These are phyloP conservation scores for Psilocybe cyanescens DNA, from an alignment of 768 basidiomycete species.

Conservation along the genomic window DNA sequence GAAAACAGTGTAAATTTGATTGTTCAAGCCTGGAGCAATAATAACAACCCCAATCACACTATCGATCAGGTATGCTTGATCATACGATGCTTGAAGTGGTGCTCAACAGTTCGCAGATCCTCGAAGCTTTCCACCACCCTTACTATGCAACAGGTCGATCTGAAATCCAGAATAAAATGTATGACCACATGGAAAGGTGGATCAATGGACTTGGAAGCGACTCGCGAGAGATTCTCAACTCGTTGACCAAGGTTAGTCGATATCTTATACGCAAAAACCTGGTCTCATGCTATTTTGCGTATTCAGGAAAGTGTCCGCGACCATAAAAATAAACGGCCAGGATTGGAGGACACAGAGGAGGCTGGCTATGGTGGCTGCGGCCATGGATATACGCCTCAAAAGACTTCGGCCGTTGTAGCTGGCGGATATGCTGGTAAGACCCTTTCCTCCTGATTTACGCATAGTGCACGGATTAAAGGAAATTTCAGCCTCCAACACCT, in stretches of 20 bases:
- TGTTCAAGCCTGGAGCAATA: constrained; percentile 58
- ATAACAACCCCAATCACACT: constrained; percentile 45
- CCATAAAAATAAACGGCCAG: constrained; percentile 60
- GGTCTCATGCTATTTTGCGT: not conserved
- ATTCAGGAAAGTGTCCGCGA: constrained; percentile 54
- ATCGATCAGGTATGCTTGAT: constrained; percentile 44
- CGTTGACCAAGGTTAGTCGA: constrained; percentile 53
- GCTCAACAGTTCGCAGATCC: constrained; percentile 36
- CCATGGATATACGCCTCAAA: constrained; percentile 23
- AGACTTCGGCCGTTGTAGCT: not conserved
- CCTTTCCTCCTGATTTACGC: not conserved
- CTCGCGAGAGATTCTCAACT: constrained; percentile 44
- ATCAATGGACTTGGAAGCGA: constrained; percentile 51
- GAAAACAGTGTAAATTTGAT: constrained; percentile 63
- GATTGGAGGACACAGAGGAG: constrained; percentile 48
- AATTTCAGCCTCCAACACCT: not conserved
- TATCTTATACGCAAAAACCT: not conserved
- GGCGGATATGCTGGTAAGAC: constrained; percentile 7
- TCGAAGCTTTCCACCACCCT: constrained; percentile 73
- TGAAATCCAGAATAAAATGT: constrained; percentile 63
- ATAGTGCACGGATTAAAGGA: not conserved
- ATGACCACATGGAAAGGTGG: constrained; percentile 58
- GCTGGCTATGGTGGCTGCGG: constrained; percentile 40
- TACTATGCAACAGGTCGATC: constrained; percentile 61
- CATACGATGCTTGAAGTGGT: not conserved